Conservation (phyloP, 2,329 filamentous ascomycete species). For the Daldinia sp. region DNA sequence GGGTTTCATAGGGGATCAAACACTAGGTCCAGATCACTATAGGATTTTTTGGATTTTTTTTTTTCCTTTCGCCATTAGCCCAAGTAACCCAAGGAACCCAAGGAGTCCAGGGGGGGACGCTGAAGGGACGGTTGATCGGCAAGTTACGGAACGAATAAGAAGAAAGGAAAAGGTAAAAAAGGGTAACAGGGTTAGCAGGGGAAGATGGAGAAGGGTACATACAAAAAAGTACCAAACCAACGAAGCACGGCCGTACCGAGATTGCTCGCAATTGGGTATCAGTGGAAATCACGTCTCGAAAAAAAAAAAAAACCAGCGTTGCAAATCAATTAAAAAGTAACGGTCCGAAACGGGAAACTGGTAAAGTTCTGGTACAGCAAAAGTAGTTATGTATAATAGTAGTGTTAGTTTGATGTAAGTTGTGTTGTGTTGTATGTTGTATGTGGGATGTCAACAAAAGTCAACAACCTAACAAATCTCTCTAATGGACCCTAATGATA, state of each 20-base stretch:
- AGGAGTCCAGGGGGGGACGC: slow-evolving; percentile 1
- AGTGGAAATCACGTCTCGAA: neutral
- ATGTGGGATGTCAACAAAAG: slow-evolving; percentile 8
- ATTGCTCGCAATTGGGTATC: slow-evolving; percentile 12
- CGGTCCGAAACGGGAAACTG: slow-evolving; percentile 38
- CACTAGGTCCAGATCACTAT: slow-evolving; percentile 32
- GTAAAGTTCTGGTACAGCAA: slow-evolving; percentile 18
- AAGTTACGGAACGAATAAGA: slow-evolving; percentile 39
- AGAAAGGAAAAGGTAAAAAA: slow-evolving; percentile 16
- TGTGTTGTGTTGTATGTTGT: no score
- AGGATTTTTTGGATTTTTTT: slow-evolving; percentile 17
- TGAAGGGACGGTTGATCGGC: slow-evolving; percentile 26
- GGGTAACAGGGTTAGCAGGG: neutral
- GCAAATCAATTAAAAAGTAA: slow-evolving; percentile 20
- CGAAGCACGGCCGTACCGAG: slow-evolving; percentile 28
- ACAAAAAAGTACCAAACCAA: slow-evolving; percentile 4
- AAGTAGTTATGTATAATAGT: slow-evolving; percentile 17
- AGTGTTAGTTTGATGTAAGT: no score
- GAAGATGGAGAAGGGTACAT: slow-evolving; percentile 12
- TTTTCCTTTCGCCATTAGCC: slow-evolving; percentile 19
- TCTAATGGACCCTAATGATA: neutral
- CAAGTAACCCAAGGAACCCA: neutral
- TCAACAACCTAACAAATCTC: neutral
- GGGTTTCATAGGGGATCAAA: slow-evolving; percentile 44
- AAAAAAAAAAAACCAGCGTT: neutral